Evolutionary conservation across 768 basidiomycete genomes (phyloP).

Genomic region (Cyclocybe cylindracea): DNA sequence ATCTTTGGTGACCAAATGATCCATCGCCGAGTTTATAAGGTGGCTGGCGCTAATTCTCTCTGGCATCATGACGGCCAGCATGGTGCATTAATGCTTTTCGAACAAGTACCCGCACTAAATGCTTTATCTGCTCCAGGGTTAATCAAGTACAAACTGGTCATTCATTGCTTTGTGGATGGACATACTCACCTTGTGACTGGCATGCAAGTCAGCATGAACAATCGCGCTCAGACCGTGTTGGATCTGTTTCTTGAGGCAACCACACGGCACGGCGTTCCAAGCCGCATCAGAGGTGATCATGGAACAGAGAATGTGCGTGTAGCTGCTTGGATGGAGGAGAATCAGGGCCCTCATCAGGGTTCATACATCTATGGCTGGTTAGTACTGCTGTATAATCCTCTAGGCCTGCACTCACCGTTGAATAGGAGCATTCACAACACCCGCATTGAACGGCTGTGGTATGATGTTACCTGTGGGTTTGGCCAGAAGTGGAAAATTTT

Average conservation of each 20-base stretch:
- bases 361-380: conserved; percentile 17
- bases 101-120: conserved; percentile 1
- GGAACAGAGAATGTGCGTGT: conserved; percentile 20
- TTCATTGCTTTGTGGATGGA: conserved; percentile 35
- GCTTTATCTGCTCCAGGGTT: too few species aligned
- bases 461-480: conserved; percentile 30
- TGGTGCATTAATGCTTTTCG: too few species aligned
- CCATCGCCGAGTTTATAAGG: conserved; percentile 18
- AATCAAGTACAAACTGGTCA: conserved; percentile 32
- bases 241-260: background rate
- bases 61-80: conserved; percentile 41
- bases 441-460: conserved; percentile 39
- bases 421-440: conserved; percentile 38
- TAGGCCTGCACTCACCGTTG: too few species aligned
- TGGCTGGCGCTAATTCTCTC: conserved; percentile 30
- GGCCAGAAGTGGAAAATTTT: conserved; percentile 31
- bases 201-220: background rate
- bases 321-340: conserved; percentile 14
- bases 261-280: background rate
- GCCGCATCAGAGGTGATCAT: conserved; percentile 17
- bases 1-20: conserved; percentile 8
- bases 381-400: too few species aligned
- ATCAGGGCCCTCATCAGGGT: conserved; percentile 3
- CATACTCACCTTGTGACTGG: conserved; percentile 14
- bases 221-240: background rate